Conservation (phyloP, 371 early-diverging fungal genomes). For the Rhizopus sp. region DNA sequence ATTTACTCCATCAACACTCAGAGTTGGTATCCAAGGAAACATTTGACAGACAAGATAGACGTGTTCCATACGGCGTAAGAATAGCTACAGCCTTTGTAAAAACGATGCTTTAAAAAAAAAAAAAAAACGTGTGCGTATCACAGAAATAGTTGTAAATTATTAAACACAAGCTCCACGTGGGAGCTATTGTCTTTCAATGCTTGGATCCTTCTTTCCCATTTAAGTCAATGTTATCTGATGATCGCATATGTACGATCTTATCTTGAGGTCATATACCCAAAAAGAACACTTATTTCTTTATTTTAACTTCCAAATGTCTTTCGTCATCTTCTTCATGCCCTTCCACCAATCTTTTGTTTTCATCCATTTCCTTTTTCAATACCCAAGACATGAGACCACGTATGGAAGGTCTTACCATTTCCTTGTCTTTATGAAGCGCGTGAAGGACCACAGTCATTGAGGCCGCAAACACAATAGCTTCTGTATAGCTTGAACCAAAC, state of each 20-base stretch:
- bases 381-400: slow-evolving; percentile 61
- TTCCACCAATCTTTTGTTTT: slow-evolving; percentile 5
- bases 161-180: too few species aligned
- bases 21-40: slow-evolving; percentile 40
- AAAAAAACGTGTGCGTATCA: not conserved
- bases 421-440: slow-evolving; percentile 45
- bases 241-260: too few species aligned
- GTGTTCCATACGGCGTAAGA: slow-evolving; percentile 51
- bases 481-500: slow-evolving; percentile 29
- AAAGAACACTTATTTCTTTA: not conserved
- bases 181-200: too few species aligned
- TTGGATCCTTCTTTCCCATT: too few species aligned
- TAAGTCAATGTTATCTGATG: too few species aligned
- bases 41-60: slow-evolving; percentile 39
- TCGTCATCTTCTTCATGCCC: slow-evolving; percentile 12
- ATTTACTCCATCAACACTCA: slow-evolving; percentile 37
- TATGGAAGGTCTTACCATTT: slow-evolving; percentile 54
- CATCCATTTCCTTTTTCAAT: slow-evolving; percentile 34
- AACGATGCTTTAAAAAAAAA: slow-evolving; percentile 47
- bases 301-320: slow-evolving; percentile 9
- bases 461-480: slow-evolving; percentile 40
- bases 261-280: too few species aligned
- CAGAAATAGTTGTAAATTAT: too few species aligned
- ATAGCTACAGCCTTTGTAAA: slow-evolving; percentile 48
- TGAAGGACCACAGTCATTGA: slow-evolving; percentile 43